Evolutionary conservation across 148 eudicot genomes (phyloP).

Genomic region (Diospyros kaki): DNA sequence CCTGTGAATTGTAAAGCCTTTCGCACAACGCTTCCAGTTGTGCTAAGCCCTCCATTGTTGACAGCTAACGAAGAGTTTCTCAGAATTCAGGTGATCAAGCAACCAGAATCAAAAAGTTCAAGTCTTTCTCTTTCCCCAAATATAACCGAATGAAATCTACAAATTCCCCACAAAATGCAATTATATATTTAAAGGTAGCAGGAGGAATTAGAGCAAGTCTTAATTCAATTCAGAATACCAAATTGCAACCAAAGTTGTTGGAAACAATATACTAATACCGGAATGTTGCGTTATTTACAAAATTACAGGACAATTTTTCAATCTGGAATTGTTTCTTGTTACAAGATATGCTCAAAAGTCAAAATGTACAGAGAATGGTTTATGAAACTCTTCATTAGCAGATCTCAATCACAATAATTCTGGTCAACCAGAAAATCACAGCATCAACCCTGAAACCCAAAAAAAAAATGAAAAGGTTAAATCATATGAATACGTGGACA

Average conservation of each 20-base stretch:
- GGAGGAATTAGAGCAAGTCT: conserved; percentile 6
- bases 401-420: conserved; percentile 18
- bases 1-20: conserved; percentile 94
- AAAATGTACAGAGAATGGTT: conserved; percentile 16
- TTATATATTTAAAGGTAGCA: conserved; percentile 22
- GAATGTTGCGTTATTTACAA: conserved; percentile 21
- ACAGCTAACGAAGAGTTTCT: conserved; percentile 18
- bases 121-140: conserved; percentile 24
- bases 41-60: conserved; percentile 81
- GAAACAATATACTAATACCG: conserved; percentile 19
- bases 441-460: conserved; percentile 22
- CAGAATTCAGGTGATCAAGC: conserved; percentile 38
- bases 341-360: conserved; percentile 26
- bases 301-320: conserved; percentile 27
- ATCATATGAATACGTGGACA: background rate
- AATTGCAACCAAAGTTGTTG: conserved; percentile 14
- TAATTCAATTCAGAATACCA: conserved; percentile 13
- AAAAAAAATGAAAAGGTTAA: background rate
- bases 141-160: conserved; percentile 36
- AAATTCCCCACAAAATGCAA: conserved; percentile 26
- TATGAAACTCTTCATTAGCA: conserved; percentile 14
- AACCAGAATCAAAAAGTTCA: conserved; percentile 31
- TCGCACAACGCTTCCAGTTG: conserved; percentile 92
- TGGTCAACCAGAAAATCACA: conserved; percentile 16
- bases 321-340: conserved; percentile 26